Base-by-base conservation (phyloP, 2,329 filamentous ascomycete species). In the Magnaporthiopsis rhizophila region DNA sequence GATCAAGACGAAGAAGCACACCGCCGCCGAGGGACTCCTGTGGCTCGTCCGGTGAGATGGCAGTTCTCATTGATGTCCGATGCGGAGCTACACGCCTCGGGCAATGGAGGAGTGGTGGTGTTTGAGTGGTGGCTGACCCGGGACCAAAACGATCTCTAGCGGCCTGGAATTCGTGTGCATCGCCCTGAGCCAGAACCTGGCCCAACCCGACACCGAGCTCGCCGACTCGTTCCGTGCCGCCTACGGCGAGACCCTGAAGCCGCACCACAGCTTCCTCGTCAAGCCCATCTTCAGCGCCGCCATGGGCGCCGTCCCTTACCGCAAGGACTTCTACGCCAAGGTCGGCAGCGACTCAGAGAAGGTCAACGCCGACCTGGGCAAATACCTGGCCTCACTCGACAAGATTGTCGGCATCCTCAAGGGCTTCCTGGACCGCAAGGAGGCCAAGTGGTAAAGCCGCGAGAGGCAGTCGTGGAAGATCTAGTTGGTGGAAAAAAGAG, bases 101-200 rank as follows among this genome's bases (percentile, higher is more conserved):
- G 58, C 36, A 0, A 63, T 15, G 13, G 9, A 3, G 6, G 24
- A 4, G n/a, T 26, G 21, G 45, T 30, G 28, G n/a, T 3, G 12
- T 8, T 3, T 53, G 21, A 21, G 18, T 21, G 18, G n/a, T 53
- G 18, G 45, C 45, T 28, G 24, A 58, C 57, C 57, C 11, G 28
- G 5, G 28, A 30, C 24, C n/a, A 11, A 15, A 5, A 58, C 3
- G 24, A n/a, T 62, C 71, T 3, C 28, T 71, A 97, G 93, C 67
- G 95, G 90, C 66, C 90, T 98, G 73, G 92, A 97, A 74, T 99
- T 99, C 81, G 98, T 94, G 69, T 87, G 88, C 73, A 87, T 91
- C 76, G 90, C 90, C 66, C 87, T 99, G 67, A 86, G 86, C 73
- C 83, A 88, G 75, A 97, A 96, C 80, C 72, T 92, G 68, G 77